These are phyloP conservation scores for Acephala macrosclerotiorum DNA, from an alignment of 2,329 filamentous ascomycete species.

Conservation along the genomic window DNA sequence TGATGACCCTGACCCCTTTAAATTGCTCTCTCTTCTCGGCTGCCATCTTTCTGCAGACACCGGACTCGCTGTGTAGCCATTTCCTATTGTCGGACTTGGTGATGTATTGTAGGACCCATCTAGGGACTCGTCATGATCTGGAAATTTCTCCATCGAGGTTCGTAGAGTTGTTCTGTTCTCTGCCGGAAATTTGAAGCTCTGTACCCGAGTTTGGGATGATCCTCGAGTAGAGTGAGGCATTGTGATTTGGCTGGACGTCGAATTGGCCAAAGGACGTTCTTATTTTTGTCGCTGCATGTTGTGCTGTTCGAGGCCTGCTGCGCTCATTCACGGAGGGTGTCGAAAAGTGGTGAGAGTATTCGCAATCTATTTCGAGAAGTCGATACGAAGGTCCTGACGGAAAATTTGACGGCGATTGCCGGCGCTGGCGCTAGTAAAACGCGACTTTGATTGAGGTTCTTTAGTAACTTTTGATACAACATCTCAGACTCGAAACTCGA, in stretches of 20 bases:
- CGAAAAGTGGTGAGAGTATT: slow-evolving; percentile 9
- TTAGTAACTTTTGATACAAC: not conserved
- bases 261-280: slow-evolving; percentile 21
- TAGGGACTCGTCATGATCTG: slow-evolving; percentile 57
- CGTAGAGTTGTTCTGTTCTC: slow-evolving; percentile 37
- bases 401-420: slow-evolving; percentile 25
- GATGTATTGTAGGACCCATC: slow-evolving; percentile 34
- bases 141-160: slow-evolving; percentile 62
- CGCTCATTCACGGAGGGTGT: not conserved
- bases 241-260: slow-evolving; percentile 26
- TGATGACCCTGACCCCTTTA: slow-evolving; percentile 31
- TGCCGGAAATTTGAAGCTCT: slow-evolving; percentile 41
- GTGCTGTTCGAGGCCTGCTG: slow-evolving; percentile 5
- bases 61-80: slow-evolving; percentile 39
- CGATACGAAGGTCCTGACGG: slow-evolving; percentile 23
- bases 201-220: slow-evolving; percentile 45
- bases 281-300: slow-evolving; percentile 23
- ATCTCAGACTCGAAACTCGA: slow-evolving; percentile 1
- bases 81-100: slow-evolving; percentile 33
- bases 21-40: slow-evolving; percentile 58
- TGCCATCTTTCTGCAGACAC: slow-evolving; percentile 64
- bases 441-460: slow-evolving; percentile 27
- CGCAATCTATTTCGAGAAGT: slow-evolving; percentile 8
- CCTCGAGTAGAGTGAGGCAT: slow-evolving; percentile 54
- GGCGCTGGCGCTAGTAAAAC: slow-evolving; percentile 30